Evolutionary conservation across 2,329 filamentous ascomycete species (phyloP).

Genomic region (Dothideomycetes sp.): DNA sequence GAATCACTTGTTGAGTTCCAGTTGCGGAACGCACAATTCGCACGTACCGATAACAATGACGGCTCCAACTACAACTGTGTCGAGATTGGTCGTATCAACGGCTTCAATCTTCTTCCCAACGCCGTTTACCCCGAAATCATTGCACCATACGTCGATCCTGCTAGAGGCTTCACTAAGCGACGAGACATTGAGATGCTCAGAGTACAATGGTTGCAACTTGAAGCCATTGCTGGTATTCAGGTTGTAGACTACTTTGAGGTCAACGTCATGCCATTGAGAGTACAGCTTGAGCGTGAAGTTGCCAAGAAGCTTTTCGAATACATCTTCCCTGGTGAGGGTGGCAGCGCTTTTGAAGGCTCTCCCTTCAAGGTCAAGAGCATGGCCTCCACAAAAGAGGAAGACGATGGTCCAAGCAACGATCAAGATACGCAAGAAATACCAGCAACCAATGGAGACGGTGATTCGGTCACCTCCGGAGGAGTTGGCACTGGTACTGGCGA

Average conservation of each 20-base stretch:
- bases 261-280: slow-evolving; percentile 80
- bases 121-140: slow-evolving; percentile 96
- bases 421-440: background rate
- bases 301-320: slow-evolving; percentile 94
- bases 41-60: slow-evolving; percentile 92
- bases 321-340: slow-evolving; percentile 78
- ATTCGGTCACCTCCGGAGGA: slow-evolving; percentile 20
- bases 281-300: slow-evolving; percentile 86
- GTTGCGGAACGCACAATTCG: slow-evolving; percentile 80
- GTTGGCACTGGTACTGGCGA: slow-evolving; percentile 57
- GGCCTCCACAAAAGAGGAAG: slow-evolving; percentile 32
- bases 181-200: slow-evolving; percentile 75
- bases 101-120: slow-evolving; percentile 79
- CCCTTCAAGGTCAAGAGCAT: slow-evolving; percentile 49
- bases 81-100: slow-evolving; percentile 76
- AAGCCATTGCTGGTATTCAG: slow-evolving; percentile 93
- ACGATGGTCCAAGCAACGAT: slow-evolving; percentile 30
- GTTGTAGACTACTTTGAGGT: slow-evolving; percentile 97
- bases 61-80: slow-evolving; percentile 91
- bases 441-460: background rate
- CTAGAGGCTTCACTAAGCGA: slow-evolving; percentile 40
- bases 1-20: slow-evolving; percentile 89
- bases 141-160: slow-evolving; percentile 67
- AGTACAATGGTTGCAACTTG: slow-evolving; percentile 96
- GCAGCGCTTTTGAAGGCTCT: slow-evolving; percentile 36